Base-by-base conservation (phyloP, 352 stramenopile genomes). In the Aphanomyces astaci region DNA sequence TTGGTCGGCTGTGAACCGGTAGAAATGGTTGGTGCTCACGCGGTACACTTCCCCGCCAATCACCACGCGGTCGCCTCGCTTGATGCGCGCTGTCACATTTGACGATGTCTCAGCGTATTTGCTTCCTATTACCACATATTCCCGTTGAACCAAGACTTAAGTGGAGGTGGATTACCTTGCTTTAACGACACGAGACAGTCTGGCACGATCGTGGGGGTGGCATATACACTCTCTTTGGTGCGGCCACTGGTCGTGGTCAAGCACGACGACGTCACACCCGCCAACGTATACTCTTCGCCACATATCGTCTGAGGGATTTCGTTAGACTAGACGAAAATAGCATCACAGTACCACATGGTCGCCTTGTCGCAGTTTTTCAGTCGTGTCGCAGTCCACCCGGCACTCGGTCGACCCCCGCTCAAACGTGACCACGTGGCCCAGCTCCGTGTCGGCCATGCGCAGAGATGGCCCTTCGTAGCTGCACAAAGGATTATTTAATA, bases 381-480 rank as follows among this genome's bases (percentile, higher is more conserved):
- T 59, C 28, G 19, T 48, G 51, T 68, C 43, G 7, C 25, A 13
- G 25, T 68, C 43, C 4, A 62, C 51, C 1, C 10, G 27, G 43
- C 62, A 68, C 2, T 68, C 49, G 62, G 39, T 51, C 10, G 48
- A 31, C 9, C 62, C 62, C 4, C 49, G 49, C 22, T 60, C 43
- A 46, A 68, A 68, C 3, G 62, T 28, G 7, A 13, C 45, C 28
- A 68, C 46, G 39, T 60, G 62, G n/a, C 40, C 27, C 9, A 51
- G 15, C n/a, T 68, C 49, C 5, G 33, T 59, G 48, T 59, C 62
- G 31, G 39, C 48, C 22, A 32, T 60, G 28, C 39, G 49, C 4
- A 68, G 51, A 22, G 62, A 59, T 22, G 62, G 62, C 5, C 62
- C 62, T n/a, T 68, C 62, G 48, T 68, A 68, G 19, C 62, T 68